phyloP scores from a whole-genome alignment of 2,329 filamentous ascomycete species.

The Cladosporium oxysporum region DNA sequence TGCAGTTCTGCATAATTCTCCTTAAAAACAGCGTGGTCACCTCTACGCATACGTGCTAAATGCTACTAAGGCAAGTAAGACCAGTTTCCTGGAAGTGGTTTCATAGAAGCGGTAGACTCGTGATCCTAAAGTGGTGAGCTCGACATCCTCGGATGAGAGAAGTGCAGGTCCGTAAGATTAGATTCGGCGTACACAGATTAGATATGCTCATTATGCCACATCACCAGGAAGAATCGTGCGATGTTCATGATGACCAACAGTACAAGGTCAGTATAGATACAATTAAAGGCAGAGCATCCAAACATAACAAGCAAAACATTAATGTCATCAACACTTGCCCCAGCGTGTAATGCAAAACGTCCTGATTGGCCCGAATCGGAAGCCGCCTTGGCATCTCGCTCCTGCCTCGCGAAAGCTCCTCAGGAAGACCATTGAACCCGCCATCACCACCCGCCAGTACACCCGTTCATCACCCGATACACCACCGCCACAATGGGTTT shows the following conservation, averaged over 20 bases:
- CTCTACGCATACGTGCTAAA: too few relatives aligned
- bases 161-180: too few relatives aligned
- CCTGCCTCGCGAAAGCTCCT: constrained; percentile 19
- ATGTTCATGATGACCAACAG: rapidly evolving
- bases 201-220: background rate
- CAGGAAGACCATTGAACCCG: constrained; percentile 14
- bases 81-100: too few relatives aligned
- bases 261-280: background rate
- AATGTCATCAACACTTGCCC: background rate
- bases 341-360: constrained; percentile 3
- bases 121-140: too few relatives aligned
- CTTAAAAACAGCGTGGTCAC: too few relatives aligned
- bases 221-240: background rate
- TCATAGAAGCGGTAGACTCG: too few relatives aligned
- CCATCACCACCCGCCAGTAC: constrained; percentile 8
- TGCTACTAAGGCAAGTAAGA: too few relatives aligned
- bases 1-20: too few relatives aligned
- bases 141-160: too few relatives aligned
- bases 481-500: constrained; percentile 56
- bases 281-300: background rate
- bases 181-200: too few relatives aligned
- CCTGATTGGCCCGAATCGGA: constrained; percentile 11
- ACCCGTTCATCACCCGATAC: background rate
- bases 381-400: constrained; percentile 15
- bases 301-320: background rate